Evolutionary conservation across 148 eudicot genomes (phyloP), one percentile per base, ranked within the genome.

Genomic region (Cornus kousa): DNA sequence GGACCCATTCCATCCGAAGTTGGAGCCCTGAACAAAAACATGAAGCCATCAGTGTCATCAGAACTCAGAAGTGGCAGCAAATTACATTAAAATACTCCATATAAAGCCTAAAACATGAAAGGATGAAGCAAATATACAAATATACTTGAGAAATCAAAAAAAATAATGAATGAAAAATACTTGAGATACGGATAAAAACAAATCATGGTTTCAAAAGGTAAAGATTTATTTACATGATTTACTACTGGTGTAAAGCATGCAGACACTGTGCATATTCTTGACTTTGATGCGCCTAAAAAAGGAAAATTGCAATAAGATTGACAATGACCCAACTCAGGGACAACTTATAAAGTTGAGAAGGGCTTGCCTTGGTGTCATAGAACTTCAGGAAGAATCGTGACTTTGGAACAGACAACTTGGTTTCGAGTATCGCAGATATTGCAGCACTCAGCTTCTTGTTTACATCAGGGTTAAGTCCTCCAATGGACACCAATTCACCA

Each of bases 381-480:
- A 96, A 96, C 66, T 93, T 96, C 84, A 96, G 85, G 89, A 80
- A 93, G 92, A 87, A 90, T 46, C 98, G 92, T 12, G 84, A 62
- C 68, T 89, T 90, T 22, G 99, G 92, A 74, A 96, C 83, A 75
- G 90, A 89, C 75, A 96, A 57, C 84, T 96, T 93, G 82, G 87
- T 80, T 81, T 92, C 97, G 12, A 96, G 94, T 70, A 96, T 86
- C 7, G 84, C 78, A 22, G 98, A 83, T 72, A 96, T 81, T 48
- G 95, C 98, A 87, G 92, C 97, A 85, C 99, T 96, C 82, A 96
- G 84, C 83, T 96, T 88, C 90, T 93, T 96, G 94, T 93, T 96
- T 19, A 82, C 88, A 55, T 84, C 89, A 23, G 97, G 84, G 74
- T 79, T 87, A 8, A 96, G 92, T 24, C 97, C 97, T 71, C 97